These are phyloP conservation scores for Saccharomycopsis oosterbeekiorum DNA, from an alignment of 805 yeast genomes.

Conservation along the genomic window DNA sequence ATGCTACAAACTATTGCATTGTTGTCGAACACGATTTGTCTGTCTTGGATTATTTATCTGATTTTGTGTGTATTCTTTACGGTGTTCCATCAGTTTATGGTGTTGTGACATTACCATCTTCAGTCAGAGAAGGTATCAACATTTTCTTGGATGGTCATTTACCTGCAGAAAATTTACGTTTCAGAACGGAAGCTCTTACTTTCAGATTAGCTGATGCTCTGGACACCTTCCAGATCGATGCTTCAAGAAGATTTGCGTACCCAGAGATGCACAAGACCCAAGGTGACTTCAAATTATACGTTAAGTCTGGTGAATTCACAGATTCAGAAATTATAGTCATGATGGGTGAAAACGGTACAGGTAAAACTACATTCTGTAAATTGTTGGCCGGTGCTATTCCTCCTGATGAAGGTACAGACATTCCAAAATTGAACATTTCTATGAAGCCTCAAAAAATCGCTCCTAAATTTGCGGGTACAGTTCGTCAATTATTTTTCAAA, in stretches of 20 bases:
- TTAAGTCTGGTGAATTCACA: conserved; percentile 83
- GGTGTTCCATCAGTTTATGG: conserved; percentile 99
- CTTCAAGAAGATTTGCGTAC: conserved; percentile 65
- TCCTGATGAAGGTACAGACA: conserved; percentile 74
- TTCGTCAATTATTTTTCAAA: conserved; percentile 93
- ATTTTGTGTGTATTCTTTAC: conserved; percentile 90
- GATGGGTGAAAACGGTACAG: conserved; percentile 99
- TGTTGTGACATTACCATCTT: conserved; percentile 92
- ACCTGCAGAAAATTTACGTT: conserved; percentile 93
- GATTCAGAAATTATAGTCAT: conserved; percentile 95
- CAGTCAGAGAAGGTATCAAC: conserved; percentile 98
- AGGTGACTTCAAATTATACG: conserved; percentile 85
- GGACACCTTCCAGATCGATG: conserved; percentile 66
- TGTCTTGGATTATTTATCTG: conserved; percentile 93
- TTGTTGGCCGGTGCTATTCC: conserved; percentile 86
- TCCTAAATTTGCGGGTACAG: conserved; percentile 98
- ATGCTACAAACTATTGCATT: conserved; percentile 73
- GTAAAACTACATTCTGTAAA: conserved; percentile 96
- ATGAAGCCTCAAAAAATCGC: conserved; percentile 99
- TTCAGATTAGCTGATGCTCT: conserved; percentile 87
- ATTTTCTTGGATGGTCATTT: conserved; percentile 97
- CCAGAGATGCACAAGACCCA: conserved; percentile 84
- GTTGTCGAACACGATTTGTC: conserved; percentile 99
- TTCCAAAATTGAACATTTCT: conserved; percentile 84
- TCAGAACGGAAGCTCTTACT: conserved; percentile 91